Conservation (phyloP, 768 basidiomycete genomes). For the Steccherinum ochraceum region DNA sequence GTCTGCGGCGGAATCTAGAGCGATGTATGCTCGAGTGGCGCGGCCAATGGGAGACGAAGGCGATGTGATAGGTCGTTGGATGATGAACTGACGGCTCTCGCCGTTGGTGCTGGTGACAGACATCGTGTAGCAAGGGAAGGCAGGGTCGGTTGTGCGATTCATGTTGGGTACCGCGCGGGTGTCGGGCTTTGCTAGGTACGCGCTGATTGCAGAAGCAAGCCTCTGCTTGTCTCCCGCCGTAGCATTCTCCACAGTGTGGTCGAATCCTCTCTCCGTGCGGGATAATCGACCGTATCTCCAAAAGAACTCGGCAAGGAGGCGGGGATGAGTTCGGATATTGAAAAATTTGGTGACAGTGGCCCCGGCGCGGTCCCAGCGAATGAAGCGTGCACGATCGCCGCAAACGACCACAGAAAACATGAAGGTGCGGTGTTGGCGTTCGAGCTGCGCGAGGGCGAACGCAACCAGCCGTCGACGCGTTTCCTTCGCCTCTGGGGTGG, state of each 20-base stretch:
- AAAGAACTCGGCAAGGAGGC: constrained; percentile 20
- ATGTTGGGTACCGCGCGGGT: not conserved
- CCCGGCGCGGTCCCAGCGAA: constrained; percentile 31
- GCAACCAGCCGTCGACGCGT: too few species aligned
- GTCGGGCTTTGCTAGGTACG: not conserved
- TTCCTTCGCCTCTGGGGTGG: too few species aligned
- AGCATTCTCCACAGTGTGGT: constrained; percentile 19
- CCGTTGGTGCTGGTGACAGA: too few species aligned
- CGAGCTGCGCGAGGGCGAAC: not conserved
- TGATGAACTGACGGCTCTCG: too few species aligned
- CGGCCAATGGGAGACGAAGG: constrained; percentile 5
- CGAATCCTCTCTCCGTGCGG: constrained; percentile 15
- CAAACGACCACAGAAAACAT: constrained; percentile 10
- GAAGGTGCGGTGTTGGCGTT: not conserved
- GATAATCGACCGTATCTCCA: constrained; percentile 17
- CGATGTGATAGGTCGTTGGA: too few species aligned
- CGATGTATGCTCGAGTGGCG: constrained; percentile 8
- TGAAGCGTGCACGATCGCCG: constrained; percentile 20
- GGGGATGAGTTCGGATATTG: constrained; percentile 13
- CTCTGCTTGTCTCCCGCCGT: not conserved
- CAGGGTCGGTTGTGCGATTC: not conserved
- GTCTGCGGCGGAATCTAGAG: not conserved
- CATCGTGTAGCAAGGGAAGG: too few species aligned
- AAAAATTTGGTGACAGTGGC: constrained; percentile 21
- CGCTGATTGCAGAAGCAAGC: constrained; percentile 2